Evolutionary conservation across 192 early-diverging fungal species (phyloP).

Genomic region (Coemansia sp.): DNA sequence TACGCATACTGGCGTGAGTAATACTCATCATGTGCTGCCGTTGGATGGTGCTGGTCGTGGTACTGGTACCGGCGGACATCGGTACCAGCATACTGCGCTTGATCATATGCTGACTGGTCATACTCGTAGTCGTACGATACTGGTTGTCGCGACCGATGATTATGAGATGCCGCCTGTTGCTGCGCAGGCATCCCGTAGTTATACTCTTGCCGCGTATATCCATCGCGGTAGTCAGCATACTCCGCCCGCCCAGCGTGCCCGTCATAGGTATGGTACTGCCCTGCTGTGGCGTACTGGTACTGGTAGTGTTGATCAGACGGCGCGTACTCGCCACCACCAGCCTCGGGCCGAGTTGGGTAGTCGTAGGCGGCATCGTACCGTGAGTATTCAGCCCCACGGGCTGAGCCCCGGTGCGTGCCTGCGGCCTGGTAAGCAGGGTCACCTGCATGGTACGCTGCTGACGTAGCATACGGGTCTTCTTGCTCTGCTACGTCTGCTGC

Average conservation of each 20-base stretch:
- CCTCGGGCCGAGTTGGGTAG: conserved; percentile 21
- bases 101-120: conserved; percentile 22
- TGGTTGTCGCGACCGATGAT: conserved; percentile 3
- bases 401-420: conserved; percentile 14
- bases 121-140: conserved; percentile 45
- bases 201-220: conserved; percentile 34
- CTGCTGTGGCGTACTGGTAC: conserved; percentile 23
- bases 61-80: conserved; percentile 16
- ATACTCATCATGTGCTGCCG: conserved; percentile 31
- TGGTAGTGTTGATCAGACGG: conserved; percentile 15
- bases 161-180: conserved; percentile 14
- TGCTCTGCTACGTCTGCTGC: conserved; percentile 21
- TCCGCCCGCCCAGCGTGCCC: conserved; percentile 12
- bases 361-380: conserved; percentile 34
- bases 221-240: conserved; percentile 46
- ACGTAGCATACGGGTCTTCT: conserved; percentile 21
- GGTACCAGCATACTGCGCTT: conserved; percentile 22
- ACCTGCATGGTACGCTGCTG: conserved; percentile 15
- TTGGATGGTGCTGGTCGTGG: conserved; percentile 21
- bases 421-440: conserved; percentile 31
- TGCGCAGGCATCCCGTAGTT: conserved; percentile 27
- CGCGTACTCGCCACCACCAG: conserved; percentile 20
- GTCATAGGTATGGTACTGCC: neutral
- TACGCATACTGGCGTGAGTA: conserved; percentile 31
- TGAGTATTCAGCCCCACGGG: conserved; percentile 25